Conservation (phyloP, 768 basidiomycete genomes). For the Russula virescens region DNA sequence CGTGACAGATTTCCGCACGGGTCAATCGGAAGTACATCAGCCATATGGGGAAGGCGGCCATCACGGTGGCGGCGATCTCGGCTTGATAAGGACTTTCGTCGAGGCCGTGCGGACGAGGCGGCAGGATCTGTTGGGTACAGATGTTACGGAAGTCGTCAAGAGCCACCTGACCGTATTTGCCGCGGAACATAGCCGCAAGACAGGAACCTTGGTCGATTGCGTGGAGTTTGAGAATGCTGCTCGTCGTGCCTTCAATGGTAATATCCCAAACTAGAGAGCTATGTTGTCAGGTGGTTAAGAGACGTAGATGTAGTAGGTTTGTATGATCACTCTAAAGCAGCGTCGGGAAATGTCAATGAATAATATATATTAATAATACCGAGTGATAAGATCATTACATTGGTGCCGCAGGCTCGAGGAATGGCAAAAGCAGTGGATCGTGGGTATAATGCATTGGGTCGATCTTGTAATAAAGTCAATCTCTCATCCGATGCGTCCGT, state of each 20-base stretch:
- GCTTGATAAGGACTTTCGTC: conserved; percentile 70
- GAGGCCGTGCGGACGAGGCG: conserved; percentile 61
- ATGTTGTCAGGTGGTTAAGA: not conserved
- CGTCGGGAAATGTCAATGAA: not conserved
- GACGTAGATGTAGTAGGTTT: not conserved
- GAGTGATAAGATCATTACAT: conserved; percentile 9
- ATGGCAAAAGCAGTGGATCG: too few relatives aligned
- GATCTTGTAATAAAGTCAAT: too few relatives aligned
- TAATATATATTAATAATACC: too few relatives aligned
- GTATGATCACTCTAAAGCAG: not conserved
- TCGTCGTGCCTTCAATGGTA: conserved; percentile 32
- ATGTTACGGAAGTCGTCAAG: conserved; percentile 61
- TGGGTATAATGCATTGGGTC: too few relatives aligned
- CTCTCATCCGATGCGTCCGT: too few relatives aligned
- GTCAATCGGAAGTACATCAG: conserved; percentile 37
- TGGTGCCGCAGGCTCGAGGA: too few relatives aligned
- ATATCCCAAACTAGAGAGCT: not conserved
- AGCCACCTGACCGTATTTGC: conserved; percentile 86
- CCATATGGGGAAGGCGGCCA: conserved; percentile 60
- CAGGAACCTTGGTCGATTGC: conserved; percentile 67
- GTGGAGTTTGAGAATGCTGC: conserved; percentile 53
- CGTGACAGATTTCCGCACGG: conserved; percentile 68
- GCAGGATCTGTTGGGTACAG: conserved; percentile 62
- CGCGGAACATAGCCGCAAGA: conserved; percentile 68
- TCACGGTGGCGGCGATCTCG: conserved; percentile 81